Conservation (phyloP, 371 early-diverging fungal genomes). For the Mucor sp. region DNA sequence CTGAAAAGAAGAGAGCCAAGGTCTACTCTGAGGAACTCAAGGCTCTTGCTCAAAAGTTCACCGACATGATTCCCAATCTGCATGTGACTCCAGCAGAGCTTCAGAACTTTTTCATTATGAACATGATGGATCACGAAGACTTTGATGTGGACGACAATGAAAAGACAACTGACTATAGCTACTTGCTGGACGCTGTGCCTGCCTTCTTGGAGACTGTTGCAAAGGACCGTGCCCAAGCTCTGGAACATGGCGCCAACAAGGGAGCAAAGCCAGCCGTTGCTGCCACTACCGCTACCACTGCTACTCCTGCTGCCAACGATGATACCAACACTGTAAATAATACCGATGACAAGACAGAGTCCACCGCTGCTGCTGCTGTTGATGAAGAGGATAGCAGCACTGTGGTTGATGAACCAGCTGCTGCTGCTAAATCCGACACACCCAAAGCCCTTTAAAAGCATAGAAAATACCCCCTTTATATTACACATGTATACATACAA, state of each 20-base stretch:
- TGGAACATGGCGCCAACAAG: constrained; percentile 6
- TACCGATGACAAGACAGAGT: not conserved
- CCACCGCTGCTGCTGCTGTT: not conserved
- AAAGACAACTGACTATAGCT: constrained; percentile 3
- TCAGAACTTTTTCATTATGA: constrained; percentile 44
- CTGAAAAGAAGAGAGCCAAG: not conserved
- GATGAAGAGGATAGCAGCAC: not conserved
- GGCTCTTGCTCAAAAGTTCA: constrained; percentile 11
- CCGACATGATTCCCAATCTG: constrained; percentile 36
- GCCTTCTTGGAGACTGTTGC: constrained; percentile 22
- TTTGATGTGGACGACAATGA: not conserved
- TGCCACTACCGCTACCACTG: not conserved
- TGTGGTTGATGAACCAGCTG: not conserved
- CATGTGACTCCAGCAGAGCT: constrained; percentile 52
- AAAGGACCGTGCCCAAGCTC: constrained; percentile 28
- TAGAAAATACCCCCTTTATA: not conserved
- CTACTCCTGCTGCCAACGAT: not conserved
- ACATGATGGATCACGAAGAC: constrained; percentile 24
- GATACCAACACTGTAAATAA: not conserved
- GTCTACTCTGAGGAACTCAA: not conserved
- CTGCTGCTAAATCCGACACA: not conserved
- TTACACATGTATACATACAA: not conserved
- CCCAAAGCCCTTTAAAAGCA: not conserved
- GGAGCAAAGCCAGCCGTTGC: not conserved
- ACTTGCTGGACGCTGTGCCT: constrained; percentile 24